A percentile compares a stretch with the other conserved stretches of the same genome.
These are phyloP conservation scores for Colletotrichum cereale DNA, from an alignment of 2,329 filamentous ascomycete genomes.

Conservation along the genomic window DNA sequence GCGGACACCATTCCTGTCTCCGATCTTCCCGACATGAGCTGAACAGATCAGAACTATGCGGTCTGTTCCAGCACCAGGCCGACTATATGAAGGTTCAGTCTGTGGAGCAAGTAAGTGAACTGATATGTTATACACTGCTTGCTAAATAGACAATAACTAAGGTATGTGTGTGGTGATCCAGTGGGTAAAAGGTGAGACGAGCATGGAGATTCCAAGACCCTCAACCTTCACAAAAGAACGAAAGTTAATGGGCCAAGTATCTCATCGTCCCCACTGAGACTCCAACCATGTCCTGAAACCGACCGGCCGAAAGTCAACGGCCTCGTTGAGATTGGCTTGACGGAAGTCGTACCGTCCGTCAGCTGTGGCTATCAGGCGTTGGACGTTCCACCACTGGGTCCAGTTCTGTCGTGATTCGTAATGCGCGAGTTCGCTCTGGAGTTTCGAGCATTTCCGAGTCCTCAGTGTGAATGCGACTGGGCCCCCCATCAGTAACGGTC, in stretches of 20 bases:
- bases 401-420: conserved; percentile 62
- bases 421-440: conserved; percentile 55
- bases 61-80: not conserved
- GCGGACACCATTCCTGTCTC: not conserved
- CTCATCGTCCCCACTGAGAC: conserved; percentile 55
- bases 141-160: not conserved
- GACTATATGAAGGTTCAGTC: not conserved
- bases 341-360: conserved; percentile 76
- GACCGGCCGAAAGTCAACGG: conserved; percentile 61
- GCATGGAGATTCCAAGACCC: not conserved
- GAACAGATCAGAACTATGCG: not conserved
- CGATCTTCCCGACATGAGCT: conserved; percentile 20
- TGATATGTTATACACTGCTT: not conserved
- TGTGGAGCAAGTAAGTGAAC: not conserved
- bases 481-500: not conserved
- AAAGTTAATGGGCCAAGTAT: conserved; percentile 31
- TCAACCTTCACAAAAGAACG: not conserved
- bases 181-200: not conserved
- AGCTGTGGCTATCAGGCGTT: conserved; percentile 75
- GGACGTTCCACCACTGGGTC: conserved; percentile 65
- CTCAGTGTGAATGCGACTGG: conserved; percentile 56
- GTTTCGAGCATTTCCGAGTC: conserved; percentile 55
- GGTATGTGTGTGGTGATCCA: not conserved
- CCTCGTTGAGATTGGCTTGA: conserved; percentile 70
- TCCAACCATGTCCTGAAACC: conserved; percentile 68